A percentile compares a stretch with the other conserved stretches of the same genome.
Evolutionary conservation across 2,329 filamentous ascomycete species (phyloP).

Genomic region (Aspergillus sp.): DNA sequence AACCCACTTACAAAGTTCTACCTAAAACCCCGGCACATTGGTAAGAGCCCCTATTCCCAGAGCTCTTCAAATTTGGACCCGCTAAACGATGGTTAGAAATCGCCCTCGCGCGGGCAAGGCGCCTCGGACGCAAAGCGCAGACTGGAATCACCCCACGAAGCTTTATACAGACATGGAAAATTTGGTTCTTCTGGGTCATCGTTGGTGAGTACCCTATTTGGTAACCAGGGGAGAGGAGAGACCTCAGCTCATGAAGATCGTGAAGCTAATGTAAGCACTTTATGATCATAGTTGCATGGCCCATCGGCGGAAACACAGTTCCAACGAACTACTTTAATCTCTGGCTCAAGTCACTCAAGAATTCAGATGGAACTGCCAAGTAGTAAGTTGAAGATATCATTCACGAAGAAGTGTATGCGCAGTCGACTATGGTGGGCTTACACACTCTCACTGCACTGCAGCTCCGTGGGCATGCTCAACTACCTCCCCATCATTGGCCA

Average conservation of each 20-base stretch:
- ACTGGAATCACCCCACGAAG: conserved; percentile 2
- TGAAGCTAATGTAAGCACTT: neutral
- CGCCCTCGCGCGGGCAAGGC: conserved; percentile 7
- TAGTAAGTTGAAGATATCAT: neutral
- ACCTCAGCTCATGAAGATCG: too few species aligned
- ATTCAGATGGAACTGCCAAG: neutral
- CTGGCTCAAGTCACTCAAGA: conserved; percentile 14
- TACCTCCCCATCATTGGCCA: conserved; percentile 14
- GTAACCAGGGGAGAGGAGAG: neutral
- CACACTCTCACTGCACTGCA: neutral
- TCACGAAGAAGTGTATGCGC: too few species aligned
- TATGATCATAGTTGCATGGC: conserved; percentile 6
- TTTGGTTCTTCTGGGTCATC: conserved; percentile 8
- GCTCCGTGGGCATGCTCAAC: conserved; percentile 11
- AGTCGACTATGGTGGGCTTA: too few species aligned
- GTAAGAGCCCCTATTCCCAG: neutral
- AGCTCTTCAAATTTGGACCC: too few species aligned
- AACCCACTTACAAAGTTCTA: neutral
- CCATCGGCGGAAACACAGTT: conserved; percentile 2
- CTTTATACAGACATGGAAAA: conserved; percentile 4
- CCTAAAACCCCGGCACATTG: neutral
- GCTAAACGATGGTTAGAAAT: neutral
- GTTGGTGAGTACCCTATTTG: neutral
- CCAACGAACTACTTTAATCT: conserved; percentile 13
- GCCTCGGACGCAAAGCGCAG: conserved; percentile 9